phyloP scores from a whole-genome alignment of 208 protist genomes.

The Strigomonas culicis region DNA sequence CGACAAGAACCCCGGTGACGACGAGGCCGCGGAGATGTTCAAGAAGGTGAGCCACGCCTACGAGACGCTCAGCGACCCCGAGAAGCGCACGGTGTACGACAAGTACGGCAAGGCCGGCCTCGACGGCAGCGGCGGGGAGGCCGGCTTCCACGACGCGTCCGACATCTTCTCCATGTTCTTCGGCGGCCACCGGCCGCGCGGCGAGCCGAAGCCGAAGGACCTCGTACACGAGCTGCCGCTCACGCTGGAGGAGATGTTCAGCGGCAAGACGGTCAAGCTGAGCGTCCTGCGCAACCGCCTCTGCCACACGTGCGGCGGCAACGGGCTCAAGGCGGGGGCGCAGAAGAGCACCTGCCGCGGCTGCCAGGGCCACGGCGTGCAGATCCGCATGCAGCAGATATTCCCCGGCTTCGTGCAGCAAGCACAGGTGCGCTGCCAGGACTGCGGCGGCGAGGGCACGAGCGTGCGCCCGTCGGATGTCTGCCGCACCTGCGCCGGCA shows the following conservation, averaged over 20 bases:
- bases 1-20: conserved; percentile 84
- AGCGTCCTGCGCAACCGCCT: conserved; percentile 73
- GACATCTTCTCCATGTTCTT: conserved; percentile 91
- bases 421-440: conserved; percentile 82
- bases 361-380: conserved; percentile 92
- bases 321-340: conserved; percentile 48
- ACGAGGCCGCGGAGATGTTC: conserved; percentile 83
- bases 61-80: conserved; percentile 93
- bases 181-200: conserved; percentile 51
- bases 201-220: conserved; percentile 92
- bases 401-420: conserved; percentile 95
- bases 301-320: conserved; percentile 67
- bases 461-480: conserved; percentile 76
- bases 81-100: conserved; percentile 98
- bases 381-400: conserved; percentile 85
- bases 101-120: conserved; percentile 96
- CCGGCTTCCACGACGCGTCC: conserved; percentile 51
- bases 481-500: conserved; percentile 93
- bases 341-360: conserved; percentile 57
- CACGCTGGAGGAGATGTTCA: conserved; percentile 97
- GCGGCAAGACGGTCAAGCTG: conserved; percentile 91
- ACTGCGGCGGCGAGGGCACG: conserved; percentile 89
- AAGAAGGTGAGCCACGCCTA: conserved; percentile 96
- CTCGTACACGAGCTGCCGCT: conserved; percentile 91
- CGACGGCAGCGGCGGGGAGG: conserved; percentile 69